phyloP scores from a whole-genome alignment of 495 filamentous ascomycete genomes.

The Neurospora sp. region DNA sequence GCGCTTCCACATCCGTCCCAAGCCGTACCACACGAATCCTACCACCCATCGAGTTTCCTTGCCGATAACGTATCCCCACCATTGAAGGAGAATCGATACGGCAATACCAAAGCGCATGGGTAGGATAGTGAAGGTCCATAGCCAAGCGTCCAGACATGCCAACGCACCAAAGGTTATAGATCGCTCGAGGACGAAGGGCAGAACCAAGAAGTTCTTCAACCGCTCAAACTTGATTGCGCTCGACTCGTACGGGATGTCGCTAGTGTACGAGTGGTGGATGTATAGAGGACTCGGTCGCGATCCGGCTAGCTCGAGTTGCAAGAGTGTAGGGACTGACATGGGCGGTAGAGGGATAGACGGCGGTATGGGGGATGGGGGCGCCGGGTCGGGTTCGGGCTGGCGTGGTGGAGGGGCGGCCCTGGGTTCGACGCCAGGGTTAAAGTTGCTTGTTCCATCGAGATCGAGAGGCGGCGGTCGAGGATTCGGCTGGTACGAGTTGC shows the following conservation, averaged over 20 bases:
- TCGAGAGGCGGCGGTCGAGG: constrained; percentile 22
- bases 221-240: constrained; percentile 92
- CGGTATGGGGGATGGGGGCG: constrained; percentile 57
- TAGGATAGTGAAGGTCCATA: constrained; percentile 90
- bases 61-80: constrained; percentile 54
- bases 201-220: constrained; percentile 75
- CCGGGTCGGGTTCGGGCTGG: constrained; percentile 16
- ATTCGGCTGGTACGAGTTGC: constrained; percentile 23
- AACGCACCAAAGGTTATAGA: constrained; percentile 78
- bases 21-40: constrained; percentile 62
- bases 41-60: constrained; percentile 59
- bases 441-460: constrained; percentile 14
- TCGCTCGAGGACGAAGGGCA: constrained; percentile 76
- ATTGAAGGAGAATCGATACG: constrained; percentile 60
- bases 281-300: constrained; percentile 77
- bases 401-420: constrained; percentile 4
- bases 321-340: constrained; percentile 74
- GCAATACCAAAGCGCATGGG: constrained; percentile 86
- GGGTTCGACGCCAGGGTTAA: constrained; percentile 3
- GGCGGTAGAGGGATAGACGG: constrained; percentile 70
- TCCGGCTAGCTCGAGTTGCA: constrained; percentile 80
- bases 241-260: constrained; percentile 85
- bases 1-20: constrained; percentile 64
- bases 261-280: constrained; percentile 63
- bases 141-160: constrained; percentile 93